These are phyloP conservation scores for Boechera divaricarpa DNA, from an alignment of 345 rosid genomes.

Conservation along the genomic window DNA sequence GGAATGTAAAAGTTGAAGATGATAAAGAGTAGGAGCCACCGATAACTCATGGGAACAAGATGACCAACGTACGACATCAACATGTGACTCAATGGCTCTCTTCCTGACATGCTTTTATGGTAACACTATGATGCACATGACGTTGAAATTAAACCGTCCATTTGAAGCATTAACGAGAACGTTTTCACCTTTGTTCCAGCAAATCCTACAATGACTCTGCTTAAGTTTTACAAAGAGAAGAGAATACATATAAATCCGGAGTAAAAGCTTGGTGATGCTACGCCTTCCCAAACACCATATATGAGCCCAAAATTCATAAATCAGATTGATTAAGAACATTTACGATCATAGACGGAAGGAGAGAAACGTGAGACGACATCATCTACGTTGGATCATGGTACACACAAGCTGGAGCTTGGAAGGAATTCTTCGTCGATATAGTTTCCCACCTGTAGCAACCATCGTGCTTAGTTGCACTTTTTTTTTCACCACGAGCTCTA, in stretches of 20 bases:
- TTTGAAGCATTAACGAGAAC: not conserved
- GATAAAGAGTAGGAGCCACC: constrained; percentile 15
- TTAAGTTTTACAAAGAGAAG: not conserved
- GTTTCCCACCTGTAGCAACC: too few relatives aligned
- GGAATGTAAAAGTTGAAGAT: constrained; percentile 15
- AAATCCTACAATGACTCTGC: not conserved
- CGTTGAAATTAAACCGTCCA: not conserved
- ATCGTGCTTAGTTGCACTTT: too few relatives aligned
- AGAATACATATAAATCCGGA: not conserved
- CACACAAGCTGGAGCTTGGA: too few relatives aligned
- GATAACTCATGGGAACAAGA: constrained; percentile 32
- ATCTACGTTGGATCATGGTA: too few relatives aligned
- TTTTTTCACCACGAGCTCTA: too few relatives aligned
- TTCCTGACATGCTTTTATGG: constrained; percentile 9
- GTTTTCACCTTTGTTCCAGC: not conserved
- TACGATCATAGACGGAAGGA: too few relatives aligned
- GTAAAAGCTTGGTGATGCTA: not conserved
- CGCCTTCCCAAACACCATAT: not conserved
- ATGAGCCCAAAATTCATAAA: not conserved
- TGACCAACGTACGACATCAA: constrained; percentile 12
- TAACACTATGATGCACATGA: not conserved
- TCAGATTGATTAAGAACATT: not conserved
- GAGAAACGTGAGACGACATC: too few relatives aligned
- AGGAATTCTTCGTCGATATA: too few relatives aligned
- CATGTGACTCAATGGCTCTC: constrained; percentile 22